phyloP scores from a whole-genome alignment of 1,139 yeast genomes.

The Sugiyamaella xylanicola region DNA sequence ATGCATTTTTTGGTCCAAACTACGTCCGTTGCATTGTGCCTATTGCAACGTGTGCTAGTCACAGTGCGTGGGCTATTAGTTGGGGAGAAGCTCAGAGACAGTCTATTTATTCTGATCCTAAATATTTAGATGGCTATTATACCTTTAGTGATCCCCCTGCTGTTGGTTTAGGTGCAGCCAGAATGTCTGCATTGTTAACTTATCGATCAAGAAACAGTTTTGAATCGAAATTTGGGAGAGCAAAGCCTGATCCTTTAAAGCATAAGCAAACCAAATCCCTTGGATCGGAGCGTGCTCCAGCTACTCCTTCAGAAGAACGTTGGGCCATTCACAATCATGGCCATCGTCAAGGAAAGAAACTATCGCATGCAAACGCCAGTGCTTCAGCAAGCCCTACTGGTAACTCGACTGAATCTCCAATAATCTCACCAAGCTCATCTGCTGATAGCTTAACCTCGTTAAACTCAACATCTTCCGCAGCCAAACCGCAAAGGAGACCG shows the following conservation, averaged over 20 bases:
- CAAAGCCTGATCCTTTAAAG: slow-evolving; percentile 54
- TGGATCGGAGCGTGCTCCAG: slow-evolving; percentile 37
- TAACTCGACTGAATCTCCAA: slow-evolving; percentile 1
- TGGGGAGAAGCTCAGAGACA: slow-evolving; percentile 99
- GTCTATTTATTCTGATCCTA: slow-evolving; percentile 91
- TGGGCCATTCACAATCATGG: slow-evolving; percentile 74
- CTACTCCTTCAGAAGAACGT: slow-evolving; percentile 51
- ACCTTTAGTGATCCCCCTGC: slow-evolving; percentile 74
- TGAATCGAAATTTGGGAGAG: slow-evolving; percentile 87
- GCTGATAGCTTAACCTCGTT: slow-evolving; percentile 23
- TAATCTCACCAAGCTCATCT: slow-evolving; percentile 26
- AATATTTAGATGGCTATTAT: slow-evolving; percentile 86
- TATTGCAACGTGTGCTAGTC: slow-evolving; percentile 90
- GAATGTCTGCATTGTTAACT: slow-evolving; percentile 94
- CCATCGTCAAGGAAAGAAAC: slow-evolving; percentile 19
- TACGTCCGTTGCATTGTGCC: slow-evolving; percentile 78
- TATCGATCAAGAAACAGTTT: slow-evolving; percentile 91
- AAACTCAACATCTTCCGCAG: slow-evolving; percentile 6
- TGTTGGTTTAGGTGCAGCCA: slow-evolving; percentile 89
- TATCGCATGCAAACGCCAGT: slow-evolving; percentile 6
- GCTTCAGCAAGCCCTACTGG: slow-evolving; percentile 11
- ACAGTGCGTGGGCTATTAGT: slow-evolving; percentile 97
- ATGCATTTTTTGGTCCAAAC: slow-evolving; percentile 68
- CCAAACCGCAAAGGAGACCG: slow-evolving; percentile 49
- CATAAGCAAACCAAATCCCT: slow-evolving; percentile 41